Evolutionary conservation across 106 monocot species (phyloP), one percentile per base, ranked within the genome.

Genomic region (Dioscorea dumetorum): DNA sequence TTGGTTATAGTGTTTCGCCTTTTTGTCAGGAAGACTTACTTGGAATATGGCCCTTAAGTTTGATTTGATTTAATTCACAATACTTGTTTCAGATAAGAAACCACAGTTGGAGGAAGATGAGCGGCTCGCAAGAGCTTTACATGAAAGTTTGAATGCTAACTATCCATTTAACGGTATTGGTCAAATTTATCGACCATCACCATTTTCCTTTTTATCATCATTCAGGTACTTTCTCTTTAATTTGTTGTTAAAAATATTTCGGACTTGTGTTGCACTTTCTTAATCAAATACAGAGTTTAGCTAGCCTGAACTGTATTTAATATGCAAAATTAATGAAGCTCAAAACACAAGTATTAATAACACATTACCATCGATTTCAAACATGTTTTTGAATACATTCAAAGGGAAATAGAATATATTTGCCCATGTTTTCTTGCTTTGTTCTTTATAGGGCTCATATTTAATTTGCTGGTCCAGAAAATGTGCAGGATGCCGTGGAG

Each of bases 401-500:
- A 28, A 28, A 28, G 28, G 28, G 28, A 28, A 28, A 28, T 3
- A 28, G 3, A 28, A 28, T 54, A 54, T 5, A 18, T 4, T 54
- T 18, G 2, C 15, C 12, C 4, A 54, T 54, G 5, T 51, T 13
- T 51, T 54, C 54, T 54, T 54, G 9, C 3, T 16, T 54, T 54
- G 14, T 53, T 53, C 53, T 53, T 16, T 4, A 2, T 53, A 34
- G 7, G 34, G 34, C 7, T 34, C 7, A 34, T 34, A 34, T 53
- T 18, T 18, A 4, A 54, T 54, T 54, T 54, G 19, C 50, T 79
- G 32, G 9, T 75, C 49, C 70, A 95, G 91, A 75, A 79, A 82
- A 67, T 97, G 97, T 77, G 89, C 91, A 71, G 92, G 91, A 32
- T 97, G 97, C 76, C 68, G 92, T 32, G 71, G 28, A 50, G 78